Conservation (phyloP, 2,329 filamentous ascomycete species). For the Aspergillus intermedius region DNA sequence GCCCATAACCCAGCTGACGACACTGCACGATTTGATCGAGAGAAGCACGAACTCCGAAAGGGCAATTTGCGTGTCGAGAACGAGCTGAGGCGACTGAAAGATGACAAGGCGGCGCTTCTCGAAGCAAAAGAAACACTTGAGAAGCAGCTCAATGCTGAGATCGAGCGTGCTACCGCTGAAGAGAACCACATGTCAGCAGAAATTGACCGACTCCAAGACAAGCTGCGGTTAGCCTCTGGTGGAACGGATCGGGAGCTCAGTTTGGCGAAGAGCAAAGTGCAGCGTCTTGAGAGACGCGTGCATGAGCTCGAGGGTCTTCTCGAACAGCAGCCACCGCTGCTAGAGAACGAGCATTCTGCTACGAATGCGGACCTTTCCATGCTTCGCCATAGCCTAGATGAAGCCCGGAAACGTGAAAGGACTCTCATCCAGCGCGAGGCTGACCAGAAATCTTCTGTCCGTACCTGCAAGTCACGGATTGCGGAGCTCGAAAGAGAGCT, state of each 20-base stretch:
- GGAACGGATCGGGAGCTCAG: constrained; percentile 44
- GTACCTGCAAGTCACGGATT: constrained; percentile 59
- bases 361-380: constrained; percentile 49
- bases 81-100: constrained; percentile 58
- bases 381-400: constrained; percentile 57
- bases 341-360: constrained; percentile 27
- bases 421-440: constrained; percentile 60
- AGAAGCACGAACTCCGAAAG: constrained; percentile 62
- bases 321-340: constrained; percentile 49
- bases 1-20: constrained; percentile 51
- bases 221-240: constrained; percentile 38
- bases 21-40: constrained; percentile 58
- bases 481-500: constrained; percentile 61
- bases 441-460: constrained; percentile 56
- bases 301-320: constrained; percentile 48
- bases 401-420: constrained; percentile 60
- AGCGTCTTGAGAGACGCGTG: constrained; percentile 56
- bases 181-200: constrained; percentile 54
- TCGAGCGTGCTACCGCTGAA: constrained; percentile 59
- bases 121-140: constrained; percentile 57
- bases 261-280: constrained; percentile 54
- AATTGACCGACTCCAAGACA: constrained; percentile 46
- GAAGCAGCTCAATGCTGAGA: constrained; percentile 58
- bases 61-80: constrained; percentile 62
- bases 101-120: constrained; percentile 55